phyloP scores from a whole-genome alignment of 2,329 filamentous ascomycete species.

The Rosellinia necatrix region DNA sequence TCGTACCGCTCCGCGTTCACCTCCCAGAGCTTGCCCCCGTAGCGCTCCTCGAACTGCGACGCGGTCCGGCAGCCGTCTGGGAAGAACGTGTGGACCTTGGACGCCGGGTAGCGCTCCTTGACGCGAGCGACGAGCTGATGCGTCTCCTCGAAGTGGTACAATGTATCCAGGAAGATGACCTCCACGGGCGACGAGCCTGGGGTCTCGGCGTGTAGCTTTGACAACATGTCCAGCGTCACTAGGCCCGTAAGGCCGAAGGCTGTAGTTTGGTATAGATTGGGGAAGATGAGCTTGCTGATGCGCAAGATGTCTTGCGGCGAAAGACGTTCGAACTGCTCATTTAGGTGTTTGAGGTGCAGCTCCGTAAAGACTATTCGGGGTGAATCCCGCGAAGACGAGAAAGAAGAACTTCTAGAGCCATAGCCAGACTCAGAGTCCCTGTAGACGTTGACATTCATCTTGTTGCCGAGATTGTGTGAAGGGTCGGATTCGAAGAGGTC shows the following conservation, averaged over 20 bases:
- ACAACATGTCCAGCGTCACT: constrained; percentile 82
- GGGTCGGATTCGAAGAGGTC: not conserved
- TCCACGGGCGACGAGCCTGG: constrained; percentile 62
- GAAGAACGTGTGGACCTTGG: constrained; percentile 86
- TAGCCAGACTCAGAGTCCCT: not conserved
- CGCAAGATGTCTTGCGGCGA: constrained; percentile 88
- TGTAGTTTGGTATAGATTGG: constrained; percentile 85
- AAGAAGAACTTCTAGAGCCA: constrained; percentile 44
- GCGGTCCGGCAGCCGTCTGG: constrained; percentile 74
- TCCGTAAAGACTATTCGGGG: constrained; percentile 87
- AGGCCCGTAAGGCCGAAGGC: constrained; percentile 82
- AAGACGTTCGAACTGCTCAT: constrained; percentile 84
- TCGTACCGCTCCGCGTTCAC: constrained; percentile 88
- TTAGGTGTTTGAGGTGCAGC: constrained; percentile 87
- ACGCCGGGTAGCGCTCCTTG: constrained; percentile 73
- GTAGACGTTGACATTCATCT: not conserved
- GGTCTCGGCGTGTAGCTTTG: constrained; percentile 70
- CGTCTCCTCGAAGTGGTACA: constrained; percentile 82
- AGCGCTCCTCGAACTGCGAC: constrained; percentile 78
- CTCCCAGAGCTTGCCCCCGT: constrained; percentile 86
- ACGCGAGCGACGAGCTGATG: constrained; percentile 76
- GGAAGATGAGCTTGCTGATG: constrained; percentile 90
- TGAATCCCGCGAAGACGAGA: constrained; percentile 57
- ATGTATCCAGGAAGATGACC: constrained; percentile 80
- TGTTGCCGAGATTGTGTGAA: not conserved